A percentile compares a stretch with the other conserved stretches of the same genome.
These are phyloP conservation scores for Bryoglossum gracile DNA, from an alignment of 495 filamentous ascomycete genomes.

Conservation along the genomic window DNA sequence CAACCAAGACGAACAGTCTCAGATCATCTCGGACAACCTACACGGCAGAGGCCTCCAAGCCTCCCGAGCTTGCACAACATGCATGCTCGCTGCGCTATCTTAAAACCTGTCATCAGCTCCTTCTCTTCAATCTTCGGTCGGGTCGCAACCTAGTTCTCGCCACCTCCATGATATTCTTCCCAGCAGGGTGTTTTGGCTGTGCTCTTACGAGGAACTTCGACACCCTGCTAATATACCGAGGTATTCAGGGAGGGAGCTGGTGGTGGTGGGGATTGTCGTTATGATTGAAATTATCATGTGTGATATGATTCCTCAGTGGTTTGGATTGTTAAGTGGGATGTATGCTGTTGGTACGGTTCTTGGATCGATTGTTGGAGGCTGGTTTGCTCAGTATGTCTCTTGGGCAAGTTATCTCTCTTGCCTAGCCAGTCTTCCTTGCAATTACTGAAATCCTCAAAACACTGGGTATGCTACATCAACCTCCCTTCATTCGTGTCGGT, in stretches of 20 bases:
- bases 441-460: too few species aligned
- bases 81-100: neutral
- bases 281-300: neutral
- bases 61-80: neutral
- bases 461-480: too few species aligned
- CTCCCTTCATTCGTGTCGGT: too few species aligned
- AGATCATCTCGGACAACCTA: neutral
- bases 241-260: neutral
- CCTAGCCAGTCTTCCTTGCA: too few species aligned
- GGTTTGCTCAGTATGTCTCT: too few species aligned
- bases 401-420: too few species aligned
- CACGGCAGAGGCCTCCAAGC: neutral
- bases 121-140: neutral
- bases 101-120: neutral
- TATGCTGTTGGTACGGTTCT: neutral
- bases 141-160: neutral
- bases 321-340: neutral
- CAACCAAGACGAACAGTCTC: neutral
- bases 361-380: too few species aligned
- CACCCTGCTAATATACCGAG: neutral
- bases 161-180: neutral
- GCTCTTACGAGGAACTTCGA: neutral
- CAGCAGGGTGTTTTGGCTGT: neutral
- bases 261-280: neutral
- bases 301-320: neutral